A percentile compares a stretch with the other conserved stretches of the same genome.
phyloP scores from a whole-genome alignment of 2,329 filamentous ascomycete species.

The Trichoderma atrobrunneum region DNA sequence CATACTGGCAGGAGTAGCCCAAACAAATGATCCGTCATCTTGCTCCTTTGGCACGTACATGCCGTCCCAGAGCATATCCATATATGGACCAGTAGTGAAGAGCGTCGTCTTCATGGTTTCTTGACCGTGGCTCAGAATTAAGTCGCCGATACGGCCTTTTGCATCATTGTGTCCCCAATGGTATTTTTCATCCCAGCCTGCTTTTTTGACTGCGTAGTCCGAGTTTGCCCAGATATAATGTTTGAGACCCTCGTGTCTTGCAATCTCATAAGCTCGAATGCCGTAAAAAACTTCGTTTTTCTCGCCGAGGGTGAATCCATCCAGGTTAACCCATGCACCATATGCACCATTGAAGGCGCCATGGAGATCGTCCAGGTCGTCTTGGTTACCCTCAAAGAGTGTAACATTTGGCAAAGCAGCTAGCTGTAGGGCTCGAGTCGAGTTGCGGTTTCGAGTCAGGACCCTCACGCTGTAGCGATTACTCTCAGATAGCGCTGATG shows the following conservation, averaged over 20 bases:
- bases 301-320: neutral
- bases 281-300: neutral
- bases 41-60: neutral
- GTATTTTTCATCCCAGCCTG: neutral
- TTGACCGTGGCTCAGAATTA: neutral
- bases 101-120: neutral
- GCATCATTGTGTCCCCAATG: neutral
- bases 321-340: neutral
- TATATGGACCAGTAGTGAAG: neutral
- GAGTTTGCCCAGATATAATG: neutral
- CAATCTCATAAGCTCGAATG: neutral
- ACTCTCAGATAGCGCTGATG: neutral
- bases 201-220: neutral
- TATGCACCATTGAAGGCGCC: neutral
- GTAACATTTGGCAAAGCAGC: neutral
- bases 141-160: neutral
- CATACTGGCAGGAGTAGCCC: neutral
- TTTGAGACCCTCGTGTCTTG: neutral
- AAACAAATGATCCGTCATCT: neutral
- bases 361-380: neutral
- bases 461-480: neutral
- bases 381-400: neutral
- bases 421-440: neutral
- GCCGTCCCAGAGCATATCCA: neutral
- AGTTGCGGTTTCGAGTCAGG: neutral